Evolutionary conservation across 192 early-diverging fungal species (phyloP).

Genomic region (Umbelopsis sp.): DNA sequence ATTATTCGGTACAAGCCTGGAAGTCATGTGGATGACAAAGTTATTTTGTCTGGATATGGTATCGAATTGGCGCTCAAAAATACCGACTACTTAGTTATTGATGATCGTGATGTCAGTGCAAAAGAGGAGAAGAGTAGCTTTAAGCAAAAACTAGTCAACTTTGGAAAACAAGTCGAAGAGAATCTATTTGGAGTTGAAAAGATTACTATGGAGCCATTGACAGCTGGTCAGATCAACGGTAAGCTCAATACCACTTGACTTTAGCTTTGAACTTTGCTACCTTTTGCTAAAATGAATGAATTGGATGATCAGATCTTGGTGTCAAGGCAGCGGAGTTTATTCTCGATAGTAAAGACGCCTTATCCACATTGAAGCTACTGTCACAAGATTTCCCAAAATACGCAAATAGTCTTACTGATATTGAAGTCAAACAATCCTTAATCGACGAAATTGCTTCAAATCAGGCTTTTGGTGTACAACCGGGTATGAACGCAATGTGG

Average conservation of each 20-base stretch:
- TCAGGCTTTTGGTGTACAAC: slow-evolving; percentile 16
- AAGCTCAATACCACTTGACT: background rate
- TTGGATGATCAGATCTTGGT: slow-evolving; percentile 49
- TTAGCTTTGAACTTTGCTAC: no score
- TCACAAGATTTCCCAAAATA: slow-evolving; percentile 90
- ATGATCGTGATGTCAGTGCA: slow-evolving; percentile 77
- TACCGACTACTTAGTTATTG: slow-evolving; percentile 95
- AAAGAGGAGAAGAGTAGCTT: slow-evolving; percentile 17
- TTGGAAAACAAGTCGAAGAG: slow-evolving; percentile 30
- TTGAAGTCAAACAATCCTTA: slow-evolving; percentile 52
- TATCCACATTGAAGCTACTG: slow-evolving; percentile 66
- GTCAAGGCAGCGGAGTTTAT: slow-evolving; percentile 78
- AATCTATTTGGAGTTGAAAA: slow-evolving; percentile 45
- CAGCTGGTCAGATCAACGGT: slow-evolving; percentile 56
- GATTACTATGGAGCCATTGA: slow-evolving; percentile 52
- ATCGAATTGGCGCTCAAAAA: slow-evolving; percentile 94
- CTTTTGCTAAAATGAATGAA: background rate
- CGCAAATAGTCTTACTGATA: slow-evolving; percentile 68
- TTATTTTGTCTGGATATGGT: slow-evolving; percentile 86
- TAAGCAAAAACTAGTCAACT: slow-evolving; percentile 14
- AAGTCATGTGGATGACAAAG: background rate
- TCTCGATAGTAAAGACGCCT: slow-evolving; percentile 56
- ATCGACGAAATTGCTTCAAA: slow-evolving; percentile 40
- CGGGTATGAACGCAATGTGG: slow-evolving; percentile 47
- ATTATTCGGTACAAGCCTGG: slow-evolving; percentile 76